Evolutionary conservation across 345 rosid species (phyloP).

Genomic region (Citrus medica): DNA sequence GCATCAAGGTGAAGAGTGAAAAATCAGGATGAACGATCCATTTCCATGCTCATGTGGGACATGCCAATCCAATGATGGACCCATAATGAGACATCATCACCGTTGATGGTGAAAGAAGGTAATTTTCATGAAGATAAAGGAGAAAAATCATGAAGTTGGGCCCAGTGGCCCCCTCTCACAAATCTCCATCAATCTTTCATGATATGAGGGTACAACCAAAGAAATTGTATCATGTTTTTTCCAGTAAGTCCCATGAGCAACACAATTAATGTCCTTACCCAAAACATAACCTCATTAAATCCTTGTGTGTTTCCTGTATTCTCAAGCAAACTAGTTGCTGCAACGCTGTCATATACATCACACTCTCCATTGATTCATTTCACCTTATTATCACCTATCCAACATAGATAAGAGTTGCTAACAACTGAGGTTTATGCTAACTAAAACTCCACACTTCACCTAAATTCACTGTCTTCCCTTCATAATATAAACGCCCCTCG

Average conservation of each 20-base stretch:
- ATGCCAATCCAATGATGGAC: not conserved
- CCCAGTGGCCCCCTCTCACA: not conserved
- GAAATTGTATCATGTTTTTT: not conserved
- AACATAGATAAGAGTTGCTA: constrained; percentile 13
- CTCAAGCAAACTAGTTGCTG: constrained; percentile 43
- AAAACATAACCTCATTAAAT: constrained; percentile 21
- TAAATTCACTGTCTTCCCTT: not conserved
- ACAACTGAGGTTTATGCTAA: constrained; percentile 10
- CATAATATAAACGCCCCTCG: not conserved
- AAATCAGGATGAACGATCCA: not conserved
- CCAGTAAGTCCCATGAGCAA: not conserved
- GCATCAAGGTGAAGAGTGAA: not conserved
- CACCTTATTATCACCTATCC: not conserved
- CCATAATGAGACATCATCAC: not conserved
- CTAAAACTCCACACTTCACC: constrained; percentile 8
- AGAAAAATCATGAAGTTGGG: not conserved
- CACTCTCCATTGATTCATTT: not conserved
- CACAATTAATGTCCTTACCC: not conserved
- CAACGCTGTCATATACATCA: constrained; percentile 7
- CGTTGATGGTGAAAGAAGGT: not conserved
- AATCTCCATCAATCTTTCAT: not conserved
- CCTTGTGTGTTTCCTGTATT: constrained; percentile 32
- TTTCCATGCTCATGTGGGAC: not conserved
- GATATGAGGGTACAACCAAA: not conserved
- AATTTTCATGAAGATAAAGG: constrained; percentile 7